These are phyloP conservation scores for Candida suzukii DNA, from an alignment of 805 yeast genomes.

Conservation along the genomic window DNA sequence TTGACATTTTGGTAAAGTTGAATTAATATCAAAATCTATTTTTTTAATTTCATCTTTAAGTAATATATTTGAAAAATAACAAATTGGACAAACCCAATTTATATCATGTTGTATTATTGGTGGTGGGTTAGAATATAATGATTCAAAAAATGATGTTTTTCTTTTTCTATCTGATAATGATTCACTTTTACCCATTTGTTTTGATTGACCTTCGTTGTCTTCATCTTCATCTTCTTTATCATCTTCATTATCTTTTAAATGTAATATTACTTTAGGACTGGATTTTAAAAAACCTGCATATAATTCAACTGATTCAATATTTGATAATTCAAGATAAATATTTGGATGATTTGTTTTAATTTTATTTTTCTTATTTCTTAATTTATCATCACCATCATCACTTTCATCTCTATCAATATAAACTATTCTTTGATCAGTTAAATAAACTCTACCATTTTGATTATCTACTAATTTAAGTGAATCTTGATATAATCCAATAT, in stretches of 20 bases:
- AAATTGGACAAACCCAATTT: constrained; percentile 85
- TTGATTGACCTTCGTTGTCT: no score
- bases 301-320: constrained; percentile 14
- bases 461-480: constrained; percentile 52
- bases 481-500: constrained; percentile 76
- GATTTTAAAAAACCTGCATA: constrained; percentile 60
- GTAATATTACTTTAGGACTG: constrained; percentile 62
- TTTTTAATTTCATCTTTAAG: constrained; percentile 12
- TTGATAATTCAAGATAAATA: constrained; percentile 10
- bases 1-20: constrained; percentile 37
- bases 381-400: constrained; percentile 1
- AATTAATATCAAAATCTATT: constrained; percentile 4
- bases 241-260: constrained; percentile 5
- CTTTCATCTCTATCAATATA: constrained; percentile 49
- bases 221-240: background rate
- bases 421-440: constrained; percentile 68
- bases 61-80: constrained; percentile 59
- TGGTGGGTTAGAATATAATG: background rate
- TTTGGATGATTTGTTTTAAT: background rate
- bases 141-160: background rate
- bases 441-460: constrained; percentile 71
- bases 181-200: no score
- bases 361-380: background rate
- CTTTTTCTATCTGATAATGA: background rate
- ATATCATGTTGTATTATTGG: constrained; percentile 6